A percentile compares a stretch with the other conserved stretches of the same genome.
phyloP scores from a whole-genome alignment of 768 basidiomycete genomes.

The Sarcomyxa edulis region DNA sequence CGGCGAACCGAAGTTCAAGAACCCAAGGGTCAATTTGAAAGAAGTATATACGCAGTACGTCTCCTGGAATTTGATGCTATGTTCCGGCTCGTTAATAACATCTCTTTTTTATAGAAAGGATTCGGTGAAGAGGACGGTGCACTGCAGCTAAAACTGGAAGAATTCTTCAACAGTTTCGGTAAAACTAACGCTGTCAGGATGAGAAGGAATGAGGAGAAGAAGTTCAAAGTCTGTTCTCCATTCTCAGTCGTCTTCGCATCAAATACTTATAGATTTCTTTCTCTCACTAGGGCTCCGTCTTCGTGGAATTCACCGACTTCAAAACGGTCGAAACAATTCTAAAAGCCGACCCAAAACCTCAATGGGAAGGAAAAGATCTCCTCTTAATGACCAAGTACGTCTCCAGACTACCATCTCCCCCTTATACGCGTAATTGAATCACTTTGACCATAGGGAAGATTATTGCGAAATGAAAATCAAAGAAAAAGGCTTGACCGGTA shows the following conservation, averaged over 20 bases:
- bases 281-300: slow-evolving; percentile 73
- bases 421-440: neutral
- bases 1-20: slow-evolving; percentile 71
- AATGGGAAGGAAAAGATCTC: slow-evolving; percentile 72
- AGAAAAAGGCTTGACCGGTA: slow-evolving; percentile 84
- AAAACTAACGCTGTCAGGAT: slow-evolving; percentile 79
- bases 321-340: slow-evolving; percentile 70
- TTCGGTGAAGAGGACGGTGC: slow-evolving; percentile 64
- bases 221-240: slow-evolving; percentile 69
- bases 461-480: slow-evolving; percentile 97
- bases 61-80: neutral
- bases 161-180: slow-evolving; percentile 77
- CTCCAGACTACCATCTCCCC: too few relatives aligned
- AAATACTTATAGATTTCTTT: neutral
- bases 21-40: slow-evolving; percentile 72
- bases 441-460: slow-evolving; percentile 54
- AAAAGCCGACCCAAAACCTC: slow-evolving; percentile 74
- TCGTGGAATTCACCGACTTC: slow-evolving; percentile 79
- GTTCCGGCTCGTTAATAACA: slow-evolving; percentile 1
- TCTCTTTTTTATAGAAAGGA: slow-evolving; percentile 63
- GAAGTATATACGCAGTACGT: slow-evolving; percentile 88
- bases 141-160: slow-evolving; percentile 71
- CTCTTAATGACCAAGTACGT: slow-evolving; percentile 84
- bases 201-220: slow-evolving; percentile 78
- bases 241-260: neutral